Evolutionary conservation across 2,329 filamentous ascomycete genomes (phyloP), one percentile per base, ranked within the genome.

Genomic region (Spiromastix sp.): DNA sequence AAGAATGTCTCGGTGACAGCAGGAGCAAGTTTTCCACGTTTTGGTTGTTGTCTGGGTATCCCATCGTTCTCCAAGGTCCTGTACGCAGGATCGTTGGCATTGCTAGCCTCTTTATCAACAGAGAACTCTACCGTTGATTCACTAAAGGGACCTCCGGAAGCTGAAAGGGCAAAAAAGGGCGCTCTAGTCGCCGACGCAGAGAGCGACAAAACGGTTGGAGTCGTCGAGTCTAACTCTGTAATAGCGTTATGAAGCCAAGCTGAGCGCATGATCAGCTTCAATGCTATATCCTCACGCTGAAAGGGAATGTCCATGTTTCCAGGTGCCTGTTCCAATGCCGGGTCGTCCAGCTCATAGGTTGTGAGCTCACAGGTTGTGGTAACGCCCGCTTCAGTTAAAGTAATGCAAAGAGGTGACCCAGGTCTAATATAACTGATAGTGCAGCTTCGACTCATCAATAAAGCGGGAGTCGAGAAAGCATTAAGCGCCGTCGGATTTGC

Each of bases 201-300:
- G 34, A 94, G 71, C 9, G 77, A 79, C 16, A 94, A 67, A 25
- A 77, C 72, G 4, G 75, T 74, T 0, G 85, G 86, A n/a, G 72
- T 76, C 17, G 86, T 81, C 1, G 69, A 69, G 21, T 68, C 66
- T 9, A 81, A 56, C 49, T 72, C 68, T 15, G 51, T 57, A 30
- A 71, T 63, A 30, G 68, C 66, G 44, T 71, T 68, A 41, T 68
- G 59, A 13, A 71, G 52, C 64, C 63, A 69, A 36, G 60, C 52
- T 22, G 63, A 64, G n/a, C 57, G 82, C 82, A 95, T 94, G 54
- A 98, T 96, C 40, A 94, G 85, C 57, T 96, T 98, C 64, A 95
- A 82, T 6, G 77, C 70, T 6, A 96, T 68, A 34, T 79, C 74
- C 33, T 85, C 74, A 20, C 86, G 76, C 50, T 89, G 78, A 46